A percentile compares a stretch with the other conserved stretches of the same genome.
phyloP scores from a whole-genome alignment of 2,329 filamentous ascomycete species.

The Clonostachys solani region DNA sequence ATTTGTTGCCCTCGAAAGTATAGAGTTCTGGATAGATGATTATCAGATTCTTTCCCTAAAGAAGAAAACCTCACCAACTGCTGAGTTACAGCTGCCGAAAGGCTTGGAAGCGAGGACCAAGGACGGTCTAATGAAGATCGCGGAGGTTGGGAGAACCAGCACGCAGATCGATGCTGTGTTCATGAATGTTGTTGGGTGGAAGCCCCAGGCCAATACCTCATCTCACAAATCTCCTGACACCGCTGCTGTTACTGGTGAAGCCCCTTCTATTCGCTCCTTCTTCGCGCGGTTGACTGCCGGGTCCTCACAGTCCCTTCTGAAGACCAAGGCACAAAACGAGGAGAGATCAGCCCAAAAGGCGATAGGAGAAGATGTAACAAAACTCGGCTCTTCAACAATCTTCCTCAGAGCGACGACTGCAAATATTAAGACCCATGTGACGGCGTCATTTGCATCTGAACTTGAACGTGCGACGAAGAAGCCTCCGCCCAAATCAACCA shows the following conservation, averaged over 20 bases:
- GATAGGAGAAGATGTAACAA: conserved; percentile 68
- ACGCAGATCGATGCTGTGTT: conserved; percentile 89
- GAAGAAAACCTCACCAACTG: conserved; percentile 82
- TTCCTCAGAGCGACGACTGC: conserved; percentile 88
- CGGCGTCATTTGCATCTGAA: conserved; percentile 71
- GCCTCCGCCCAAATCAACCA: conserved; percentile 83
- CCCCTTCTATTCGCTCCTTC: conserved; percentile 69
- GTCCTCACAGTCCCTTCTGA: conserved; percentile 43
- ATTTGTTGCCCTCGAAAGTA: conserved; percentile 82
- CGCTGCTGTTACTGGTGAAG: conserved; percentile 10
- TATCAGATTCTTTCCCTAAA: conserved; percentile 73
- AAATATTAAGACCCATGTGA: conserved; percentile 71
- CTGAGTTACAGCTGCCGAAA: conserved; percentile 67
- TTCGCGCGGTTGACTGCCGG: conserved; percentile 70
- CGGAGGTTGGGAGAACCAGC: conserved; percentile 75
- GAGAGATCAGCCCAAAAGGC: conserved; percentile 59
- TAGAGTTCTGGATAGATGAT: conserved; percentile 89
- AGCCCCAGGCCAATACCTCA: conserved; percentile 43
- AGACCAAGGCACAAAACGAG: conserved; percentile 54
- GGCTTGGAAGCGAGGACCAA: conserved; percentile 80
- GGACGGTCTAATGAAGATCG: conserved; percentile 84
- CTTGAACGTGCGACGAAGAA: conserved; percentile 97
- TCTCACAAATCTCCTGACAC: conserved; percentile 31
- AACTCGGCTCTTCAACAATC: conserved; percentile 69
- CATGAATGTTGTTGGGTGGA: conserved; percentile 87